A percentile compares a stretch with the other conserved stretches of the same genome.
Conservation (phyloP, 768 basidiomycete genomes). For the Trametes punicea region DNA sequence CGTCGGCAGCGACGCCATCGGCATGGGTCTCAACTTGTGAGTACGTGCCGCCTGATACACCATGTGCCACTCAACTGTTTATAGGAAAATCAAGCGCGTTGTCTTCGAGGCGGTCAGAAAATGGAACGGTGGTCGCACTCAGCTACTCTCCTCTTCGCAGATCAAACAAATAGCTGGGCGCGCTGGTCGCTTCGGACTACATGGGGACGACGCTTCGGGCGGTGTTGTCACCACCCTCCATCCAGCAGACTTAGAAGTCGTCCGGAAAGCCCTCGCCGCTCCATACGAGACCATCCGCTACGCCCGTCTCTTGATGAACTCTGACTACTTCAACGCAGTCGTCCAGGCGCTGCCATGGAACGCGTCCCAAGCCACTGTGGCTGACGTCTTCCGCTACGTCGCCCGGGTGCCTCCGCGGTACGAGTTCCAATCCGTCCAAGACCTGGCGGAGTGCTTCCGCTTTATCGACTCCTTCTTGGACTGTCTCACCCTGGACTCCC, state of each 20-base stretch:
- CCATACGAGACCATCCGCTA: constrained; percentile 48
- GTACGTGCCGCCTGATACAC: constrained; percentile 29
- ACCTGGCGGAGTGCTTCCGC: constrained; percentile 32
- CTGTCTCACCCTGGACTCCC: constrained; percentile 43
- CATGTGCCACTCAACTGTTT: background rate
- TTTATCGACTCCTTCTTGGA: constrained; percentile 42
- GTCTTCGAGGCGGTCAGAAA: constrained; percentile 74
- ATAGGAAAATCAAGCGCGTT: constrained; percentile 87
- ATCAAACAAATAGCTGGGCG: constrained; percentile 95
- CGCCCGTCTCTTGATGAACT: constrained; percentile 45
- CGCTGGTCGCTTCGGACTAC: constrained; percentile 84
- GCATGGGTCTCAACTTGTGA: constrained; percentile 97
- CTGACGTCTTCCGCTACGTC: constrained; percentile 48
- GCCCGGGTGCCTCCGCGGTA: constrained; percentile 43
- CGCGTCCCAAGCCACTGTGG: constrained; percentile 40
- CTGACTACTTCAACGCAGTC: constrained; percentile 27
- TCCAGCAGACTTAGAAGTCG: constrained; percentile 54
- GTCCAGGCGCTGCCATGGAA: constrained; percentile 42
- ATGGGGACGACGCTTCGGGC: constrained; percentile 41
- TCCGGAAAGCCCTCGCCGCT: constrained; percentile 52
- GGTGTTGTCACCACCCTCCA: constrained; percentile 77
- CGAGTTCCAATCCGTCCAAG: constrained; percentile 34
- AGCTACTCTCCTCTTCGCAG: constrained; percentile 61
- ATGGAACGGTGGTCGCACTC: constrained; percentile 47
- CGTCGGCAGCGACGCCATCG: constrained; percentile 92